phyloP scores from a whole-genome alignment of 805 yeast genomes.

The Babjeviella inositovora region DNA sequence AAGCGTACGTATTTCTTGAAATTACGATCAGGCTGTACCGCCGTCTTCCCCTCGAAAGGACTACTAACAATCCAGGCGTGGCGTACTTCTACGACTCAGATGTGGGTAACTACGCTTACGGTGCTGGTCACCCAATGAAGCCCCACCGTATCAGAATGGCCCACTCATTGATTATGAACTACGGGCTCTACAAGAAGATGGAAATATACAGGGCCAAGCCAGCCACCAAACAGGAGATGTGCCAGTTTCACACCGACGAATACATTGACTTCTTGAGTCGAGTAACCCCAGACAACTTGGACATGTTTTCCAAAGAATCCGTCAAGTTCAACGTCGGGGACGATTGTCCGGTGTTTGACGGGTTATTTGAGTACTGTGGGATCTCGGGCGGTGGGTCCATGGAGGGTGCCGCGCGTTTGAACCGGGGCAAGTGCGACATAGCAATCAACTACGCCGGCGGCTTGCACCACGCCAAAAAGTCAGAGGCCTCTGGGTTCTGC shows the following conservation, averaged over 20 bases:
- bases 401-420: slow-evolving; percentile 78
- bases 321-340: slow-evolving; percentile 92
- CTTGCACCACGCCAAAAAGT: slow-evolving; percentile 81
- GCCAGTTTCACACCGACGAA: slow-evolving; percentile 96
- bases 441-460: slow-evolving; percentile 95
- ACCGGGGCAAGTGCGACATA: slow-evolving; percentile 72
- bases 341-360: slow-evolving; percentile 78
- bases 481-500: slow-evolving; percentile 84
- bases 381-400: slow-evolving; percentile 81
- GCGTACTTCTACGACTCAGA: slow-evolving; percentile 82
- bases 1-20: slow-evolving; percentile 15
- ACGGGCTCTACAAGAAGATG: slow-evolving; percentile 92
- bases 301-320: slow-evolving; percentile 75
- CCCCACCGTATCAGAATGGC: slow-evolving; percentile 99
- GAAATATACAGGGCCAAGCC: slow-evolving; percentile 95
- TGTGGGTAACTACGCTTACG: slow-evolving; percentile 95
- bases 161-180: slow-evolving; percentile 91
- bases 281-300: slow-evolving; percentile 86
- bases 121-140: slow-evolving; percentile 98
- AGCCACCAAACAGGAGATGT: slow-evolving; percentile 95
- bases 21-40: neutral
- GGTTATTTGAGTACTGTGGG: slow-evolving; percentile 59
- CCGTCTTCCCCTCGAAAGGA: slow-evolving; percentile 3
- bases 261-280: slow-evolving; percentile 84
- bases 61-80: slow-evolving; percentile 23